phyloP scores from a whole-genome alignment of 148 eudicot species.

The Nepenthes mirabilis region DNA sequence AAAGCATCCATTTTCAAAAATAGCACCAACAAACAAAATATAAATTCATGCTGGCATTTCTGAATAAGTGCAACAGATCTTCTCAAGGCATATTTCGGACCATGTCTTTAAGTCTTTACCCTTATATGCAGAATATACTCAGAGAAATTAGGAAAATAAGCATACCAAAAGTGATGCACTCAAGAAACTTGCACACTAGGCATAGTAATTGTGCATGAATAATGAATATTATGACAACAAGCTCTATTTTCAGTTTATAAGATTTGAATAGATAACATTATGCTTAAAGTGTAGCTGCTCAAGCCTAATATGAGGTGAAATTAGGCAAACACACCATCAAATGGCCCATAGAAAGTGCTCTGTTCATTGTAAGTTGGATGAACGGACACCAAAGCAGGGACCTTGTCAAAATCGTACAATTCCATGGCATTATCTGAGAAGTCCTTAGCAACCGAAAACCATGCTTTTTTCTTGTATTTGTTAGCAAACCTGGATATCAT shows the following conservation, averaged over 20 bases:
- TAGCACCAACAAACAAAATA: too few species aligned
- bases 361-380: conserved; percentile 62
- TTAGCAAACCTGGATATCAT: conserved; percentile 47
- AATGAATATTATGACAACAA: too few species aligned
- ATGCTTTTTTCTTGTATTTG: conserved; percentile 82
- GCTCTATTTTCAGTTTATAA: background rate
- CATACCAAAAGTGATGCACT: too few species aligned
- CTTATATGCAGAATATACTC: too few species aligned
- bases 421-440: conserved; percentile 71
- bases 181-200: too few species aligned
- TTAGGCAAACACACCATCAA: conserved; percentile 53
- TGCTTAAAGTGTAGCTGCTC: background rate
- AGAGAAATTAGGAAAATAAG: too few species aligned
- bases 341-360: conserved; percentile 82
- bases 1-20: background rate
- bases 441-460: conserved; percentile 93
- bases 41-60: too few species aligned
- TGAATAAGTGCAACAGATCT: too few species aligned
- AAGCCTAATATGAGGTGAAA: background rate
- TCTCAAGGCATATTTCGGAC: too few species aligned
- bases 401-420: conserved; percentile 79
- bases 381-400: conserved; percentile 74
- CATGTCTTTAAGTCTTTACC: too few species aligned
- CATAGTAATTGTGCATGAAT: too few species aligned
- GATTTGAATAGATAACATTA: background rate